These are phyloP conservation scores for Metarhizium humberi DNA, from an alignment of 2,329 filamentous ascomycete genomes.

Conservation along the genomic window DNA sequence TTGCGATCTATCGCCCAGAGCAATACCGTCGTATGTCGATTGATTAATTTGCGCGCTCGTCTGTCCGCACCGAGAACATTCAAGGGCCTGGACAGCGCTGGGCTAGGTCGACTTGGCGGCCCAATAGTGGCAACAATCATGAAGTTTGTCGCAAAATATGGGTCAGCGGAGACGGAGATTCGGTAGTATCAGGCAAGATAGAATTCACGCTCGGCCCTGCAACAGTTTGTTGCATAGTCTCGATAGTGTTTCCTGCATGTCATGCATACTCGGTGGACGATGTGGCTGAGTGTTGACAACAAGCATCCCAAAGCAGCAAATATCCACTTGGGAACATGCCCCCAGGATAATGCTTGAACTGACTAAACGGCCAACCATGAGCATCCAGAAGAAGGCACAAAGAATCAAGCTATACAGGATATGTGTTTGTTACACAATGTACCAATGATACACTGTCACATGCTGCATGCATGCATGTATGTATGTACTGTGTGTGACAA, in stretches of 20 bases:
- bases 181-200: not conserved
- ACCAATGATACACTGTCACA: too few relatives aligned
- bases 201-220: not conserved
- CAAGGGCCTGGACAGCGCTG: not conserved
- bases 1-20: not conserved
- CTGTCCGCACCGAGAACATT: not conserved
- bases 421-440: too few relatives aligned
- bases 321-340: not conserved
- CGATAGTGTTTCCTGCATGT: not conserved
- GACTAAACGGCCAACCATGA: too few relatives aligned
- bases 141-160: not conserved
- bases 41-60: not conserved
- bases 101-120: too few relatives aligned
- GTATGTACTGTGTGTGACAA: too few relatives aligned
- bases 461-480: too few relatives aligned
- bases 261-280: not conserved
- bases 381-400: too few relatives aligned
- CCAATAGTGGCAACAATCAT: too few relatives aligned
- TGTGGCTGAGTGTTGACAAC: not conserved
- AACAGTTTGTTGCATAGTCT: not conserved
- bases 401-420: too few relatives aligned
- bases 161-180: too few relatives aligned
- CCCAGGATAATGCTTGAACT: too few relatives aligned
- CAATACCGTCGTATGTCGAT: not conserved
- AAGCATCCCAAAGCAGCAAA: too few relatives aligned